phyloP scores from a whole-genome alignment of 2,329 filamentous ascomycete genomes.

The Stachybotrys chartarum region DNA sequence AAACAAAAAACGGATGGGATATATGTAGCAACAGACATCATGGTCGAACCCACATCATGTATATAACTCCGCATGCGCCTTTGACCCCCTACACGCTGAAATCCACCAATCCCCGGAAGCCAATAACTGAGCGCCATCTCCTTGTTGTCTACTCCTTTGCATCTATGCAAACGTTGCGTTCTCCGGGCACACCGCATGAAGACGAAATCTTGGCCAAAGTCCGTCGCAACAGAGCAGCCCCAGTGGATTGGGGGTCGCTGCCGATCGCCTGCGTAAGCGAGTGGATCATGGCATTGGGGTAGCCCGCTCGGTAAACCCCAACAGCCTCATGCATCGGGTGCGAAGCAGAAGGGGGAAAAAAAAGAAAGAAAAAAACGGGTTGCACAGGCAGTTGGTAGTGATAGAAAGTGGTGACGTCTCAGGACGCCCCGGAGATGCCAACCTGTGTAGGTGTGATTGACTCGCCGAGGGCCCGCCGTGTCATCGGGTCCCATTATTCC shows the following conservation, averaged over 20 bases:
- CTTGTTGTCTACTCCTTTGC: neutral
- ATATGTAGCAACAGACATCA: neutral
- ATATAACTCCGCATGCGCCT: neutral
- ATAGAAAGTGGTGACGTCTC: neutral
- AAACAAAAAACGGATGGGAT: neutral
- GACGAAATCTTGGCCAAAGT: neutral
- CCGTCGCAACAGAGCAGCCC: neutral
- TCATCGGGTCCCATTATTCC: slow-evolving; percentile 2
- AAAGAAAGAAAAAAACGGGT: neutral
- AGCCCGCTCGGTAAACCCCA: neutral
- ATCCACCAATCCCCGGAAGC: neutral
- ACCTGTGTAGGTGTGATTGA: neutral
- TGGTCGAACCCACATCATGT: neutral
- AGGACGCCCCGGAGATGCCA: neutral
- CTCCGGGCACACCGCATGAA: neutral
- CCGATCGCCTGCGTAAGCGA: neutral
- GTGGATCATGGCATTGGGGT: neutral
- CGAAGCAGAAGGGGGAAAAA: no score
- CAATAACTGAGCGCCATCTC: neutral
- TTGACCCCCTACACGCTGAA: neutral
- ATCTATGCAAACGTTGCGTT: neutral
- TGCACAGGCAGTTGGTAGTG: neutral
- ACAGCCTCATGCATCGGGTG: neutral
- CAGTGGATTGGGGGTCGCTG: neutral
- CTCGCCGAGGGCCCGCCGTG: neutral